phyloP scores from a whole-genome alignment of 139 green algal species.

The Closterium sp. region DNA sequence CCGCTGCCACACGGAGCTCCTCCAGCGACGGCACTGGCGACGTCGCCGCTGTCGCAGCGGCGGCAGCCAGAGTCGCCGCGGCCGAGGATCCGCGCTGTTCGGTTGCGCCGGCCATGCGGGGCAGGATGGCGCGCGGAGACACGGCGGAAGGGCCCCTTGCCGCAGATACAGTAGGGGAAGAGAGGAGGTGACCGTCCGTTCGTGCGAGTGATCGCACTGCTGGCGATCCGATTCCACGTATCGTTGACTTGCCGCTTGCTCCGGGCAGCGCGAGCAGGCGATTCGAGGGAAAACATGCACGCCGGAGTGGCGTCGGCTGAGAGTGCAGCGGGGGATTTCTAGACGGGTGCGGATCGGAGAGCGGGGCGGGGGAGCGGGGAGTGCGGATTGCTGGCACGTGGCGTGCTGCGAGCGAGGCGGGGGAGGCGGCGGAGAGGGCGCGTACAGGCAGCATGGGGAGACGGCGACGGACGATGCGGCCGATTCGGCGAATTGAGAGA shows the following conservation, averaged over 20 bases:
- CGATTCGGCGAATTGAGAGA: background rate
- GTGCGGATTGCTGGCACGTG: background rate
- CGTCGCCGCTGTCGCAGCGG: background rate
- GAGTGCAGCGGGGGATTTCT: background rate
- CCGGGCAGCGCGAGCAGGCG: background rate
- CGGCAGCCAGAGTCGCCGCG: background rate
- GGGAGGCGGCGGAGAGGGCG: background rate
- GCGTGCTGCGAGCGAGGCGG: background rate
- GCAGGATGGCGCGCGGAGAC: background rate
- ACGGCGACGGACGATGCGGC: background rate
- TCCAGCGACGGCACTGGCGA: slow-evolving; percentile 18
- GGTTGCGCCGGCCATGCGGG: background rate
- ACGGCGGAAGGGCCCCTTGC: background rate
- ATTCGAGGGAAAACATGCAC: background rate
- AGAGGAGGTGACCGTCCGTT: background rate
- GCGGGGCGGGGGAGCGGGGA: background rate
- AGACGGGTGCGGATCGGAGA: background rate
- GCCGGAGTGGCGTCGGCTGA: background rate
- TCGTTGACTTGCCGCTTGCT: background rate
- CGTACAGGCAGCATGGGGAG: background rate
- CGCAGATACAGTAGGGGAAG: background rate
- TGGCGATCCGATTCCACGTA: background rate
- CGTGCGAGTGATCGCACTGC: background rate
- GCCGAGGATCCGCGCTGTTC: background rate
- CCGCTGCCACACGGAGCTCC: background rate